phyloP scores from a whole-genome alignment of 768 basidiomycete species.

The Mycena amicta region DNA sequence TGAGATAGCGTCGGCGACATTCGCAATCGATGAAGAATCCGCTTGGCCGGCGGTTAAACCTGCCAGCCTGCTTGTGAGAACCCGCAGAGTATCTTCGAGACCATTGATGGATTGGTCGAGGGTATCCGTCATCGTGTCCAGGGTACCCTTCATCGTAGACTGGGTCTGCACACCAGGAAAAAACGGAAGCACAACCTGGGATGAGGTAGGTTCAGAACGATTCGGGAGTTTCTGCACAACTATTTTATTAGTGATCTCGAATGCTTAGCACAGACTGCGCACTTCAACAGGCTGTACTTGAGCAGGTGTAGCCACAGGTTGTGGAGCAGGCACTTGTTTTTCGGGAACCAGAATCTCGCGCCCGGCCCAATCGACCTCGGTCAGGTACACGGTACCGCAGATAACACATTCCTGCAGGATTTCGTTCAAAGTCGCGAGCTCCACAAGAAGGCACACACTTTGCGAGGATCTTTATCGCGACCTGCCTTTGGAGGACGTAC shows the following conservation, averaged over 20 bases:
- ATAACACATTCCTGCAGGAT: slow-evolving; percentile 72
- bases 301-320: neutral
- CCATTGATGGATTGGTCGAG: slow-evolving; percentile 45
- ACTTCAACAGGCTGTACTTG: slow-evolving; percentile 9
- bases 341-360: slow-evolving; percentile 45
- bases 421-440: slow-evolving; percentile 2
- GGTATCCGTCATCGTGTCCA: too few species aligned
- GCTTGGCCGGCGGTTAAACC: slow-evolving; percentile 40
- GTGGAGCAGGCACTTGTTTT: neutral
- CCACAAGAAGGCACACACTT: slow-evolving; percentile 46
- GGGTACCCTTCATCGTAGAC: too few species aligned
- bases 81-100: slow-evolving; percentile 54
- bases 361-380: slow-evolving; percentile 54
- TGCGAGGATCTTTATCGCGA: slow-evolving; percentile 62
- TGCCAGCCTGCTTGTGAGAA: slow-evolving; percentile 53
- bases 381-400: slow-evolving; percentile 62
- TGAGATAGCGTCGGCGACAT: slow-evolving; percentile 67
- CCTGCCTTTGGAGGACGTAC: slow-evolving; percentile 73
- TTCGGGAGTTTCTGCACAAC: too few species aligned
- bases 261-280: neutral
- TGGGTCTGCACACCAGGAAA: neutral
- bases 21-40: slow-evolving; percentile 54
- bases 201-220: too few species aligned
- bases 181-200: too few species aligned
- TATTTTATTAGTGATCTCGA: too few species aligned